Evolutionary conservation across 2,329 filamentous ascomycete species (phyloP).

Genomic region (Aureobasidium sp.): DNA sequence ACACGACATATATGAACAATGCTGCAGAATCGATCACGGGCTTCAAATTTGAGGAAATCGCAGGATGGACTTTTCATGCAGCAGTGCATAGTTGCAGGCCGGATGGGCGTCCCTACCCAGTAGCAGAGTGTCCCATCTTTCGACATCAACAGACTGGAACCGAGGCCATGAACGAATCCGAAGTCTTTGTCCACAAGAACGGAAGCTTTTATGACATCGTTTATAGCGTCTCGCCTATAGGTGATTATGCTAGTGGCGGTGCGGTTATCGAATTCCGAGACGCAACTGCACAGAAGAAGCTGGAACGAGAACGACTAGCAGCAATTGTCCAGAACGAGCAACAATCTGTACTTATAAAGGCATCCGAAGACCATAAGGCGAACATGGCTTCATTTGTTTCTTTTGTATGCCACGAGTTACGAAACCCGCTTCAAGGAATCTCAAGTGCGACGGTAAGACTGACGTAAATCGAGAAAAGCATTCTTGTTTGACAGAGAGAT

Average conservation of each 20-base stretch:
- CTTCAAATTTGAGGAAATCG: slow-evolving; percentile 12
- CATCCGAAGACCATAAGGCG: slow-evolving; percentile 11
- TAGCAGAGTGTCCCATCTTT: slow-evolving; percentile 12
- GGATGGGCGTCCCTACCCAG: slow-evolving; percentile 11
- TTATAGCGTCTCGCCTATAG: slow-evolving; percentile 12
- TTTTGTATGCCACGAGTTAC: slow-evolving; percentile 12
- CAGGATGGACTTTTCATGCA: slow-evolving; percentile 13
- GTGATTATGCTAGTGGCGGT: slow-evolving; percentile 11
- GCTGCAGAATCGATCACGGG: slow-evolving; percentile 13
- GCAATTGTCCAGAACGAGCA: slow-evolving; percentile 13
- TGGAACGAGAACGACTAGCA: slow-evolving; percentile 9
- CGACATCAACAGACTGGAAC: slow-evolving; percentile 10
- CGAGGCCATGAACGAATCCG: slow-evolving; percentile 8
- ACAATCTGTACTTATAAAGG: slow-evolving; percentile 9
- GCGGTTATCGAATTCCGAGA: slow-evolving; percentile 13
- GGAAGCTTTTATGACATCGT: slow-evolving; percentile 13
- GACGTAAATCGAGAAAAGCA: no score
- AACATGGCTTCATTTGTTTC: slow-evolving; percentile 13
- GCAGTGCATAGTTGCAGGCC: slow-evolving; percentile 9
- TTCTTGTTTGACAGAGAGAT: neutral
- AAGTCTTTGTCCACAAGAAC: slow-evolving; percentile 14
- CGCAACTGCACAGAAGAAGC: slow-evolving; percentile 5
- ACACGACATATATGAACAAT: slow-evolving; percentile 12
- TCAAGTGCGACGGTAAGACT: neutral
- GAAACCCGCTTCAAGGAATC: slow-evolving; percentile 11